Evolutionary conservation across 805 yeast species (phyloP), one percentile per base, ranked within the genome.

Genomic region (Candida boleticola): DNA sequence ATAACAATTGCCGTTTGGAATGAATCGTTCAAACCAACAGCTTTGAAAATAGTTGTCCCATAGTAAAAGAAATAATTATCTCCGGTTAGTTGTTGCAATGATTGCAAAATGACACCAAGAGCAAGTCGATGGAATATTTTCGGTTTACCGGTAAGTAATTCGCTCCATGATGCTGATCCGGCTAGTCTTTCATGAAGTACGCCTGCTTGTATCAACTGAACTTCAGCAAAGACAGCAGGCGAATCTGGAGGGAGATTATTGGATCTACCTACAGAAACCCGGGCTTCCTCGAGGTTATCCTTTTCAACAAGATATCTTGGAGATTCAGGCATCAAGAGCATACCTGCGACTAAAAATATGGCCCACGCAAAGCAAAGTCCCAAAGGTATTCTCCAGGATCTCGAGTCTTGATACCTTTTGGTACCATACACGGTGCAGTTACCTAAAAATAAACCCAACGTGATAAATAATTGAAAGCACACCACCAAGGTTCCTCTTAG

Each of bases 401-500:
- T 66, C 13, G 80, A 74, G 55, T 71, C 74, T 20, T 46, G 21
- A 55, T 74, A 75, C 38, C 58, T 64, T 66, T 77, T 76, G 46
- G 87, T 80, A 51, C 83, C 88, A 58, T 70, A 83, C 42, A 79
- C 79, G 35, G 80, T 71, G 63, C 85, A 76, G 68, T 81, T 80
- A 55, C 88, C 89, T 45, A 82, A 61, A 58, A 83, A 79, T 51
- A 83, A 83, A 68, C 89, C 89, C 37, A 77, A 64, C 32, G 89
- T 82, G 49, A 82, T 77, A 76, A 76, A 79, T 59, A 83, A 69
- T 64, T 83, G 89, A 71, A 76, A 83, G 52, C 80, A 76, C 31
- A 83, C 77, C 39, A 83, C 88, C 44, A 83, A 71, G 30, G 85
- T 71, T 61, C 89, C 89, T 77, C 89, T 78, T 33, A 83, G 63